A percentile compares a stretch with the other conserved stretches of the same genome.
Evolutionary conservation across 371 early-diverging fungal genomes (phyloP).

Genomic region (Mortierella sp.): DNA sequence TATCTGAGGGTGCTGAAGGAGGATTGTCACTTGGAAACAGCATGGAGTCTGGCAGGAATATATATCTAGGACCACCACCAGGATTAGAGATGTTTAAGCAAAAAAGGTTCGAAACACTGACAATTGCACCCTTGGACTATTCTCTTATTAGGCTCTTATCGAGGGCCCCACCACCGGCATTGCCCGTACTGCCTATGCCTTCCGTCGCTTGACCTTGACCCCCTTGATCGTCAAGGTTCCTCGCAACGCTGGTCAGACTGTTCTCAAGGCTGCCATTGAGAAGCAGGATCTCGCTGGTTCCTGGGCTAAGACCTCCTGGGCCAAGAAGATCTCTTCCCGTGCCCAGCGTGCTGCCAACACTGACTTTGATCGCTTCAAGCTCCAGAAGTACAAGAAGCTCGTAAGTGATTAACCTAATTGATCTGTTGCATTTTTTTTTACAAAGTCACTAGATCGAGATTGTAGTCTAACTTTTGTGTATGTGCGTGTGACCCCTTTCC

Average conservation of each 20-base stretch:
- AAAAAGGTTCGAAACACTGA: not conserved
- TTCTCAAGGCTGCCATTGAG: conserved; percentile 87
- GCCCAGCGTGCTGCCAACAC: conserved; percentile 80
- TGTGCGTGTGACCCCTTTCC: not conserved
- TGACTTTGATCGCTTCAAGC: conserved; percentile 99
- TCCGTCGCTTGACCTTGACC: conserved; percentile 92
- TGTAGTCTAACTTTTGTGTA: not conserved
- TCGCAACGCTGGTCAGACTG: conserved; percentile 83
- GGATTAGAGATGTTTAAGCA: too few species aligned
- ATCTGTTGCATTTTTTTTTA: not conserved
- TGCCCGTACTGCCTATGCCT: conserved; percentile 86
- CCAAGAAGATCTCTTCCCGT: conserved; percentile 92
- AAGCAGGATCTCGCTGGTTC: conserved; percentile 81
- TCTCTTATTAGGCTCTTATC: conserved; percentile 81
- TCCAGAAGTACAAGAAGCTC: conserved; percentile 86
- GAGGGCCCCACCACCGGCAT: conserved; percentile 98
- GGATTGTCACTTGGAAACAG: not conserved
- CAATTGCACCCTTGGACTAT: not conserved
- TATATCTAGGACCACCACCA: too few species aligned
- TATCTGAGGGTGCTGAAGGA: too few species aligned
- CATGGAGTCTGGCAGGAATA: not conserved
- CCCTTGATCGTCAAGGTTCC: conserved; percentile 89
- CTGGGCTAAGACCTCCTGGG: conserved; percentile 94
- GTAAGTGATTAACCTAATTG: conserved; percentile 55
- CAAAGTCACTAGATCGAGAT: not conserved